phyloP scores from a whole-genome alignment of 2,329 filamentous ascomycete genomes.

The Chaetothyriales sp. region DNA sequence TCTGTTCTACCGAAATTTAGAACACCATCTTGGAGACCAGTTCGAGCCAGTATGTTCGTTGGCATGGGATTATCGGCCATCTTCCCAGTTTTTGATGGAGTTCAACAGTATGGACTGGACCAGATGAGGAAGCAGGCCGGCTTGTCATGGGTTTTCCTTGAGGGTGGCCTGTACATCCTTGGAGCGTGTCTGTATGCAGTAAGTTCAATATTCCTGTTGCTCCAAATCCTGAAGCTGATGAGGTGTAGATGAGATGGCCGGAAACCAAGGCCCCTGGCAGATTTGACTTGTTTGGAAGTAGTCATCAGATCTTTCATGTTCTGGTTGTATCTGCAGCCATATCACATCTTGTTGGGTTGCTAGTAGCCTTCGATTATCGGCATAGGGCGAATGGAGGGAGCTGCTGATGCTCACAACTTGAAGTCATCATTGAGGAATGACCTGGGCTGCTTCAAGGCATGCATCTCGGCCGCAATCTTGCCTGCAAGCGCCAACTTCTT shows the following conservation, averaged over 20 bases:
- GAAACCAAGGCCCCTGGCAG: slow-evolving; percentile 61
- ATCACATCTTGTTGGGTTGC: slow-evolving; percentile 65
- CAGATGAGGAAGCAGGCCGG: slow-evolving; percentile 60
- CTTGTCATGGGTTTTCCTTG: slow-evolving; percentile 61
- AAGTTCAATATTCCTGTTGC: slow-evolving; percentile 22
- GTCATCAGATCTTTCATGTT: slow-evolving; percentile 92
- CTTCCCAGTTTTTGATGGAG: slow-evolving; percentile 66
- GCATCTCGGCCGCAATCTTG: slow-evolving; percentile 46
- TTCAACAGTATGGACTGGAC: slow-evolving; percentile 49
- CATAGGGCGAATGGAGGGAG: slow-evolving; percentile 35
- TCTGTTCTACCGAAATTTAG: slow-evolving; percentile 72
- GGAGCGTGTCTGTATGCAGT: slow-evolving; percentile 79
- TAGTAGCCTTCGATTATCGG: slow-evolving; percentile 73
- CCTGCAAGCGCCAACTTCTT: slow-evolving; percentile 60
- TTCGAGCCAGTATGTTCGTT: slow-evolving; percentile 80
- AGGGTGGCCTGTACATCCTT: slow-evolving; percentile 70
- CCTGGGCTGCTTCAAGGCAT: slow-evolving; percentile 44
- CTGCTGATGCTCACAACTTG: slow-evolving; percentile 42
- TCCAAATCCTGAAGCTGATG: slow-evolving; percentile 7
- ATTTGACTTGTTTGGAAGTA: slow-evolving; percentile 85
- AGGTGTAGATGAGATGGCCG: slow-evolving; percentile 53
- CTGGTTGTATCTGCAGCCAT: slow-evolving; percentile 70
- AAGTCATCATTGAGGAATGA: slow-evolving; percentile 61
- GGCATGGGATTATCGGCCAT: slow-evolving; percentile 71
- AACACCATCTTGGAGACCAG: slow-evolving; percentile 67